phyloP scores from a whole-genome alignment of 352 stramenopile species.

The Phytophthora boehmeriae region DNA sequence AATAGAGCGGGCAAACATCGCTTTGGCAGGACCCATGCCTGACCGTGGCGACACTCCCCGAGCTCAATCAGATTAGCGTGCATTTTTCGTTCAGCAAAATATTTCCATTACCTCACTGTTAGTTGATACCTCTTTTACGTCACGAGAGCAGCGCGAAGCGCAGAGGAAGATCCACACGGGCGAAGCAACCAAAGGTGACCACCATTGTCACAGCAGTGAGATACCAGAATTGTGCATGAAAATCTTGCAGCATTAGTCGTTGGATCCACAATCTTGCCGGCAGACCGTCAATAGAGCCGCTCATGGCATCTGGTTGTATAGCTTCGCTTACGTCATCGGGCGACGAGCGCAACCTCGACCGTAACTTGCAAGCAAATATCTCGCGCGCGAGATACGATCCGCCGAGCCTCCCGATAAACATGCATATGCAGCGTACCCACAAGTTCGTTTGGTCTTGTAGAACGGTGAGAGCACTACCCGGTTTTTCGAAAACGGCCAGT shows the following conservation, averaged over 20 bases:
- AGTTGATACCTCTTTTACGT: constrained; percentile 13
- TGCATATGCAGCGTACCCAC: constrained; percentile 86
- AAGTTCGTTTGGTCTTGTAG: constrained; percentile 76
- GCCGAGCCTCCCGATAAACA: constrained; percentile 80
- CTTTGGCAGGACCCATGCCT: constrained; percentile 26
- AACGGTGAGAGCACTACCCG: constrained; percentile 61
- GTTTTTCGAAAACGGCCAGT: constrained; percentile 78
- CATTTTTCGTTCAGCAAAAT: constrained; percentile 26
- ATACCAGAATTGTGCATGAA: constrained; percentile 88
- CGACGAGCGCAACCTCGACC: constrained; percentile 50
- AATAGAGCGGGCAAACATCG: constrained; percentile 36
- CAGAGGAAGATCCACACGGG: constrained; percentile 68
- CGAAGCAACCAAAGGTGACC: constrained; percentile 87
- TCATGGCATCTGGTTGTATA: constrained; percentile 26
- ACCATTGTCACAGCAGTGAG: constrained; percentile 84
- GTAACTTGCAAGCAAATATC: constrained; percentile 88
- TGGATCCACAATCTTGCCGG: constrained; percentile 83
- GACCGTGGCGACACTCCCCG: constrained; percentile 4
- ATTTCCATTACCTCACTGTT: constrained; percentile 16
- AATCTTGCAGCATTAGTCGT: constrained; percentile 86
- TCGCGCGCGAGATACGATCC: constrained; percentile 79
- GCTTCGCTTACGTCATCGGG: constrained; percentile 26
- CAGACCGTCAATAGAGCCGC: constrained; percentile 61
- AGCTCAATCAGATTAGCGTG: constrained; percentile 23
- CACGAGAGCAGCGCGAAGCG: constrained; percentile 73